Percentiles rank a stretch among this genome's conserved stretches.
Conservation (phyloP, 2,329 filamentous ascomycete genomes). For the Microcera coccophila region DNA sequence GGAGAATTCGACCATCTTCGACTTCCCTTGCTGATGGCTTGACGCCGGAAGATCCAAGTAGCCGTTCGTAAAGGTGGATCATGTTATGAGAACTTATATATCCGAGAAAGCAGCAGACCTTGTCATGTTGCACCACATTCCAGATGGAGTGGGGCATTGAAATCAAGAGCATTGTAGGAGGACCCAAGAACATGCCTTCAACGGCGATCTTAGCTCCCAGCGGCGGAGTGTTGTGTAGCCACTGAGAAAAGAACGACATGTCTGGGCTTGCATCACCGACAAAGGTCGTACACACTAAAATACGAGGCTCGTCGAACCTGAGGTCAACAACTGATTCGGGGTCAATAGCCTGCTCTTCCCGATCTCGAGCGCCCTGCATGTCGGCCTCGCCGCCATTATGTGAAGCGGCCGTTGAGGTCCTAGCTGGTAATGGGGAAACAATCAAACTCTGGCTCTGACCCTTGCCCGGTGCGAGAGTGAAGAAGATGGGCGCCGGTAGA, state of each 20-base stretch:
- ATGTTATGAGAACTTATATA: conserved; percentile 66
- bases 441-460: conserved; percentile 47
- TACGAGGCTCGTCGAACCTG: conserved; percentile 58
- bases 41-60: conserved; percentile 46
- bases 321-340: conserved; percentile 50
- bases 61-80: conserved; percentile 58
- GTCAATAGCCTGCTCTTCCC: conserved; percentile 42
- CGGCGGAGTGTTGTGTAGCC: conserved; percentile 57
- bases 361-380: conserved; percentile 17
- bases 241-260: conserved; percentile 63
- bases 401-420: conserved; percentile 22
- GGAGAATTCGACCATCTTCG: conserved; percentile 54
- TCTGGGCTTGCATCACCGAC: conserved; percentile 62
- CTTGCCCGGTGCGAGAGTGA: conserved; percentile 53
- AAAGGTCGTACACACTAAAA: conserved; percentile 65
- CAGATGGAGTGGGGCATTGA: conserved; percentile 63
- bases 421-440: conserved; percentile 45
- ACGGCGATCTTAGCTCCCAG: conserved; percentile 57
- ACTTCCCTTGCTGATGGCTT: conserved; percentile 49
- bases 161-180: conserved; percentile 62
- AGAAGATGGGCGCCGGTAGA: conserved; percentile 45
- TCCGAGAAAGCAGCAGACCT: conserved; percentile 62
- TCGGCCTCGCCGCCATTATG: conserved; percentile 28
- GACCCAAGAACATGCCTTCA: conserved; percentile 65
- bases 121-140: conserved; percentile 62